phyloP scores from a whole-genome alignment of 1,284 basidiomycete species.

The Cryptococcus sp. region DNA sequence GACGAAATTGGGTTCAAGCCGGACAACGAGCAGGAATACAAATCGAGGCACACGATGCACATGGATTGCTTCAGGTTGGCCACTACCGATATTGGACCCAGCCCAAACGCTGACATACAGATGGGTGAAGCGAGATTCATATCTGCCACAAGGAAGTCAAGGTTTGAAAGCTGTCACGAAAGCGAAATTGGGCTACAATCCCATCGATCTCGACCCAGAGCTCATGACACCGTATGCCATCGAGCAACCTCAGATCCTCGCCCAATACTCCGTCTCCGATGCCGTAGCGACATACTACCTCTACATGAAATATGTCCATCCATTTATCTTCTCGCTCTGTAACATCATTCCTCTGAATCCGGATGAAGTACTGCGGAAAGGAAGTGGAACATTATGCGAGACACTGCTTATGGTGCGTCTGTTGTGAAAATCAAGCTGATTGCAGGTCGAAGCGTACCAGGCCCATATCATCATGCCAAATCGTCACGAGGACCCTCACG shows the following conservation, averaged over 20 bases:
- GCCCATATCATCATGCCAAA: slow-evolving; percentile 97
- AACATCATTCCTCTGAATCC: slow-evolving; percentile 98
- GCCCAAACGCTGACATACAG: slow-evolving; percentile 16
- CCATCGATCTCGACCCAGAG: slow-evolving; percentile 96
- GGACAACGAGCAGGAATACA: slow-evolving; percentile 93
- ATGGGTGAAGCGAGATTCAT: slow-evolving; percentile 99
- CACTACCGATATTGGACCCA: too few relatives aligned
- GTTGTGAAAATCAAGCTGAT: slow-evolving; percentile 4
- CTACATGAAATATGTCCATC: slow-evolving; percentile 99
- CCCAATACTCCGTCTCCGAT: slow-evolving; percentile 98
- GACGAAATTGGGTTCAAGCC: slow-evolving; percentile 88
- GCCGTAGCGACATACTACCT: slow-evolving; percentile 99
- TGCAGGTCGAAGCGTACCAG: slow-evolving; percentile 88
- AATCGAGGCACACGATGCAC: slow-evolving; percentile 87
- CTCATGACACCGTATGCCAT: slow-evolving; percentile 99
- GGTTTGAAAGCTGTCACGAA: slow-evolving; percentile 98
- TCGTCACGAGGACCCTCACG: slow-evolving; percentile 86
- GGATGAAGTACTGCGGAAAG: slow-evolving; percentile 95
- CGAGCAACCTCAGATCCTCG: slow-evolving; percentile 91
- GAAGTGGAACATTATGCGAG: slow-evolving; percentile 93
- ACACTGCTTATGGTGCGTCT: slow-evolving; percentile 88
- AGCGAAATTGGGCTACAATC: slow-evolving; percentile 93
- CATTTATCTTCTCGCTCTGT: slow-evolving; percentile 98
- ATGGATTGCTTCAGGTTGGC: slow-evolving; percentile 92
- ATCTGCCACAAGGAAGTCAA: slow-evolving; percentile 96